These are phyloP conservation scores for Talaromyces proteolyticus DNA, from an alignment of 495 filamentous ascomycete genomes.

Conservation along the genomic window DNA sequence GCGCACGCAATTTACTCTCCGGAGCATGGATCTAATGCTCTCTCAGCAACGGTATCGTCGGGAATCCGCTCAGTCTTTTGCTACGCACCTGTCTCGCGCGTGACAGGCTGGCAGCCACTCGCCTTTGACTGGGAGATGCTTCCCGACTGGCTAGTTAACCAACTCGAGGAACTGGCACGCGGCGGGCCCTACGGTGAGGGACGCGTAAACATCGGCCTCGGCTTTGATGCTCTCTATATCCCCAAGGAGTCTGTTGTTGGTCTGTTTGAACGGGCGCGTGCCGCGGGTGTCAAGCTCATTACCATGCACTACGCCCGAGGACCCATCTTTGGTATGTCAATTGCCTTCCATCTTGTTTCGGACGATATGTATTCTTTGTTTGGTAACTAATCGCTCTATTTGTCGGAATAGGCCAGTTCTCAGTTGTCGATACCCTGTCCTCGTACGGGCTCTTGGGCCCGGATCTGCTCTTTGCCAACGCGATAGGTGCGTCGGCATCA, in stretches of 20 bases:
- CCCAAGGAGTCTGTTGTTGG: slow-evolving; percentile 24
- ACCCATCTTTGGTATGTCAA: too few species aligned
- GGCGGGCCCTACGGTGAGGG: slow-evolving; percentile 29
- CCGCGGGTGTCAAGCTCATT: slow-evolving; percentile 22
- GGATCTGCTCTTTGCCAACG: slow-evolving; percentile 33
- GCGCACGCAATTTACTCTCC: slow-evolving; percentile 42
- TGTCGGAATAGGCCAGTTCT: slow-evolving; percentile 9
- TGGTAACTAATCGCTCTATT: too few species aligned
- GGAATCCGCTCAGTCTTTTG: slow-evolving; percentile 44
- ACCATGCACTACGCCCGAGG: too few species aligned
- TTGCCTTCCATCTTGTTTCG: too few species aligned
- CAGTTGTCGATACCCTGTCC: slow-evolving; percentile 22
- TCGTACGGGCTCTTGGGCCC: slow-evolving; percentile 24
- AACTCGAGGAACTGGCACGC: slow-evolving; percentile 23
- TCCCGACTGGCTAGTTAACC: slow-evolving; percentile 31
- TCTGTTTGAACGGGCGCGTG: slow-evolving; percentile 22
- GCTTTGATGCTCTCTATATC: slow-evolving; percentile 31
- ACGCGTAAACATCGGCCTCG: slow-evolving; percentile 32
- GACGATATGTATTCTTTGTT: too few species aligned
- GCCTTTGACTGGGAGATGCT: slow-evolving; percentile 21
- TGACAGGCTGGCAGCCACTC: slow-evolving; percentile 32
- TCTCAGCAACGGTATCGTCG: slow-evolving; percentile 35
- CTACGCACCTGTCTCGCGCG: slow-evolving; percentile 27
- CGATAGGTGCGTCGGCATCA: slow-evolving; percentile 12
- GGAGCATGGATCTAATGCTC: slow-evolving; percentile 27